Conservation (phyloP, 768 basidiomycete genomes). For the Brasilioporus rufonigricans region DNA sequence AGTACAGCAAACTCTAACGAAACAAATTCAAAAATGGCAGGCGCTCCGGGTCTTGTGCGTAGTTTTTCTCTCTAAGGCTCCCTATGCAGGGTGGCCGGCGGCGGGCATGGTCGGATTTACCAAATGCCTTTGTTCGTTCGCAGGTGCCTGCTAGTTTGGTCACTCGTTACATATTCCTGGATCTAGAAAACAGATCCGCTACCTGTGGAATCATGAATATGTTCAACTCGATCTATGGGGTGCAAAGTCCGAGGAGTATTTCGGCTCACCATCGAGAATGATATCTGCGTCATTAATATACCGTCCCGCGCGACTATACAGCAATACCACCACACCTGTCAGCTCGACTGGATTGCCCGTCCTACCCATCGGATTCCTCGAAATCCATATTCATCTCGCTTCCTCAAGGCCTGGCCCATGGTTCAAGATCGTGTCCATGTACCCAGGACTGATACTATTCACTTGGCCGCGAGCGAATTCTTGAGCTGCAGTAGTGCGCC, state of each 20-base stretch:
- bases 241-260: neutral
- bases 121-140: neutral
- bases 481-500: constrained; percentile 39
- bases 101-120: neutral
- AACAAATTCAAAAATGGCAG: neutral
- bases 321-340: constrained; percentile 37
- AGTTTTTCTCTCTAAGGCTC: neutral
- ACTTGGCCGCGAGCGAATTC: constrained; percentile 41
- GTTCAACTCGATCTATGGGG: neutral
- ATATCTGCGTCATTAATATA: constrained; percentile 46
- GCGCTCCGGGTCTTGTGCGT: neutral
- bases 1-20: neutral
- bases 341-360: constrained; percentile 43
- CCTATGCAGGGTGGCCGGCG: no score
- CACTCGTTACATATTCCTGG: neutral
- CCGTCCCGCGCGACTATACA: constrained; percentile 41
- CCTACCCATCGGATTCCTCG: constrained; percentile 42
- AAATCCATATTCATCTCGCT: constrained; percentile 36
- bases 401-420: constrained; percentile 32
- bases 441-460: constrained; percentile 44
- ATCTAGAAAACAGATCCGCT: constrained; percentile 23
- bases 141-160: neutral
- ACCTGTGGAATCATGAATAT: constrained; percentile 7
- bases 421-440: constrained; percentile 44
- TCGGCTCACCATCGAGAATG: constrained; percentile 38